Evolutionary conservation across 352 stramenopile species (phyloP).

Genomic region (Globisporangium spinosum): DNA sequence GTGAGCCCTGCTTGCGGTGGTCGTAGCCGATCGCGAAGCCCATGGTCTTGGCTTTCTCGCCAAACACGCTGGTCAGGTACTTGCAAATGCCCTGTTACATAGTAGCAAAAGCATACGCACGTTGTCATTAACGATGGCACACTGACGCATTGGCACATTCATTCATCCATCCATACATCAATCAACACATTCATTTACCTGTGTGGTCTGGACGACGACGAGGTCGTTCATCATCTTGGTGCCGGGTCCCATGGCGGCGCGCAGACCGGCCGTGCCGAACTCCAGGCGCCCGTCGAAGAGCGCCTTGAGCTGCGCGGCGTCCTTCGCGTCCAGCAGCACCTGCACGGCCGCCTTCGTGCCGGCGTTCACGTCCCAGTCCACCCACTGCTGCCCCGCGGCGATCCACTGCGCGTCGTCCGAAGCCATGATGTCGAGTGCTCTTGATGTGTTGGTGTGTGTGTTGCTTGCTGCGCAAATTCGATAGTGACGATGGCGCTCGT

Average conservation of each 20-base stretch:
- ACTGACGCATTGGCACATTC: neutral
- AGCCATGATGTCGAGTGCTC: neutral
- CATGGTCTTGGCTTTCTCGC: slow-evolving; percentile 63
- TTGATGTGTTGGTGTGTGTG: neutral
- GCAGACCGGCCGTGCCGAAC: slow-evolving; percentile 91
- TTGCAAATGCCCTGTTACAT: slow-evolving; percentile 61
- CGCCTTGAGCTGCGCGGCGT: slow-evolving; percentile 48
- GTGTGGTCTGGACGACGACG: slow-evolving; percentile 90
- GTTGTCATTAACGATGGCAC: neutral
- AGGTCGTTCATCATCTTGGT: slow-evolving; percentile 91
- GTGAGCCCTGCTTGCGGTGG: slow-evolving; percentile 66
- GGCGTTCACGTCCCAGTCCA: slow-evolving; percentile 83
- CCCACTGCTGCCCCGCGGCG: slow-evolving; percentile 65
- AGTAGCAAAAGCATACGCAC: neutral
- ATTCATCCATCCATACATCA: neutral
- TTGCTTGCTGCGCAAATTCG: slow-evolving; percentile 6
- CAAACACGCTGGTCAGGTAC: slow-evolving; percentile 78
- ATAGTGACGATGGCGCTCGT: neutral
- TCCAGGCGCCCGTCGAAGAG: slow-evolving; percentile 83
- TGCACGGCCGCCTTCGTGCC: slow-evolving; percentile 68
- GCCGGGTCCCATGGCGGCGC: slow-evolving; percentile 87
- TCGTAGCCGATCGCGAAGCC: slow-evolving; percentile 91
- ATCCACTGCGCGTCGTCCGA: slow-evolving; percentile 45
- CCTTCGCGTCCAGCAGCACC: slow-evolving; percentile 48
- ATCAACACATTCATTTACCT: slow-evolving; percentile 18